phyloP scores from a whole-genome alignment of 2,329 filamentous ascomycete species.

The Colletotrichum lindemuthianum region DNA sequence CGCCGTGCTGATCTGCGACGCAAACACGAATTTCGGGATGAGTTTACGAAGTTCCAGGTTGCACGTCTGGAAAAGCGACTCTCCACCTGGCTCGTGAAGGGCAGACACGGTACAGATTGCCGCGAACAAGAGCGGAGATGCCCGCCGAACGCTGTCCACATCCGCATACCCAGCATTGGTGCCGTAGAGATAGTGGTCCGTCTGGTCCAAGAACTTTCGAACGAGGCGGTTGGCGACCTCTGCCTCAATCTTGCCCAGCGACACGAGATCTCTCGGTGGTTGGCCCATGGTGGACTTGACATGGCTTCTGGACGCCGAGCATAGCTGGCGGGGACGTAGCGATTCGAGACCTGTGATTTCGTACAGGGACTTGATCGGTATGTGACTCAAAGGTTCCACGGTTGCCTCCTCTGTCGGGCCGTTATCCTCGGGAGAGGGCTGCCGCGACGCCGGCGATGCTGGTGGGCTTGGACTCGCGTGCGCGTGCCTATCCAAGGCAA shows the following conservation, averaged over 20 bases:
- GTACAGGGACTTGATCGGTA: constrained; percentile 7
- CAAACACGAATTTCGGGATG: too few relatives aligned
- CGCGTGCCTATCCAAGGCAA: not conserved
- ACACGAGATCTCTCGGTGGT: too few relatives aligned
- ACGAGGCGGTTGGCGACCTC: not conserved
- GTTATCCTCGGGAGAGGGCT: too few relatives aligned
- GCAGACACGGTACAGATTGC: too few relatives aligned
- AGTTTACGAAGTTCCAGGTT: too few relatives aligned
- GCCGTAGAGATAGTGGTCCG: constrained; percentile 8
- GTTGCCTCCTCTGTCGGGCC: too few relatives aligned
- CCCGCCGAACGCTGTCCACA: not conserved
- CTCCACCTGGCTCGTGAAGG: too few relatives aligned
- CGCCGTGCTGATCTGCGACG: not conserved
- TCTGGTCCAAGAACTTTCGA: not conserved
- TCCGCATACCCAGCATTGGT: not conserved
- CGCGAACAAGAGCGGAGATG: not conserved
- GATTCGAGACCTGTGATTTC: constrained; percentile 3
- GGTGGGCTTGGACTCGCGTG: constrained; percentile 1
- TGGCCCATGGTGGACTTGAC: too few relatives aligned
- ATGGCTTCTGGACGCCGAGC: too few relatives aligned
- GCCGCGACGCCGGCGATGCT: not conserved
- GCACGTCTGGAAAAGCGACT: too few relatives aligned
- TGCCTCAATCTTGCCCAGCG: not conserved
- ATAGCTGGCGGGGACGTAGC: not conserved
- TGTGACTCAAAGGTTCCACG: constrained; percentile 7